Evolutionary conservation across 2,329 filamentous ascomycete genomes (phyloP).

Genomic region (Trichophyton verrucosum): DNA sequence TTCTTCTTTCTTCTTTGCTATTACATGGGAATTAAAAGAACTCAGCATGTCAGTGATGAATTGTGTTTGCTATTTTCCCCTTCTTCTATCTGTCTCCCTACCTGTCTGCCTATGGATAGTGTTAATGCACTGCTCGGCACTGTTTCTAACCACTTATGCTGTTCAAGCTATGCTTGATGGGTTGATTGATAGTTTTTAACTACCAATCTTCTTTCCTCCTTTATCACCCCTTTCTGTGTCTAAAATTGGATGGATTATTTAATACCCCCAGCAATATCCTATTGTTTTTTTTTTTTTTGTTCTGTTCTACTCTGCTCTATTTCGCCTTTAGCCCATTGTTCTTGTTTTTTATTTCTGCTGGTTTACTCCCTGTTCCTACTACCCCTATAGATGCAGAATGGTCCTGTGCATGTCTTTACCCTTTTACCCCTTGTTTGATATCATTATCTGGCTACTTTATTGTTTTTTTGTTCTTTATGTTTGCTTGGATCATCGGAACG

Average conservation of each 20-base stretch:
- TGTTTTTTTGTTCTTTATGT: not conserved
- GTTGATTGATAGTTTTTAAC: not conserved
- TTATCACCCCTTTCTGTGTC: not conserved
- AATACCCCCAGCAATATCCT: slow-evolving; percentile 2
- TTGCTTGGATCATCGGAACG: slow-evolving; percentile 1
- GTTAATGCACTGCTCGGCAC: slow-evolving; percentile 3
- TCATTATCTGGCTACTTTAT: not conserved
- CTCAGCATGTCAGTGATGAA: slow-evolving; percentile 3
- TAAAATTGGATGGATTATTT: slow-evolving; percentile 4
- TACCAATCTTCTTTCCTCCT: not conserved
- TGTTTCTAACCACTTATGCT: not conserved
- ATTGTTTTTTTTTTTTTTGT: no score
- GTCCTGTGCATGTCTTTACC: not conserved
- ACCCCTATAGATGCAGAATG: not conserved
- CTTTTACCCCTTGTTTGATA: not conserved
- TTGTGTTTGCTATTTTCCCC: slow-evolving; percentile 9
- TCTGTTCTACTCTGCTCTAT: not conserved
- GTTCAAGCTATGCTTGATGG: not conserved
- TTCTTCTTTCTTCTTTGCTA: not conserved
- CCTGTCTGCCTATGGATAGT: not conserved
- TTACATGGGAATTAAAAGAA: slow-evolving; percentile 6
- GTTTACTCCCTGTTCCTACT: not conserved
- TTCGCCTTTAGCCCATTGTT: not conserved
- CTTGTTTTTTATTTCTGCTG: not conserved
- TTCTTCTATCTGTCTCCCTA: slow-evolving; percentile 10